Evolutionary conservation across 306 rosid genomes (phyloP), one percentile per base, ranked within the genome.

Genomic region (Oemleria cerasiformis): DNA sequence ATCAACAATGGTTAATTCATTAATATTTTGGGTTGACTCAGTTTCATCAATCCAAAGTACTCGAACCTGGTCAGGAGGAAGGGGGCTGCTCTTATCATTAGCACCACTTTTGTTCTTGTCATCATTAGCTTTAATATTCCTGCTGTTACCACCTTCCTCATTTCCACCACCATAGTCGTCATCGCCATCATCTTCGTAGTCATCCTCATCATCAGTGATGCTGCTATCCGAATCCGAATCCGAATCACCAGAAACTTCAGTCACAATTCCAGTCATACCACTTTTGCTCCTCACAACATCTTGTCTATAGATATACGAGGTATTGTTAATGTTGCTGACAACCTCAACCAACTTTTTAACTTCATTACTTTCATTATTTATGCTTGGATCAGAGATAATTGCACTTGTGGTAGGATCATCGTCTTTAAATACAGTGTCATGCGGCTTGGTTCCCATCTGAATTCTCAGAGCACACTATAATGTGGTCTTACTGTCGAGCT

Each of bases 1-100:
- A 77, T 95, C 97, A 71, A 89, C 77, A 70, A 95, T 88, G 19
- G 80, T 72, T 36, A 91, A n/a, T 0, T 88, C 93, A 71, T 61
- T 81, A 49, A 89, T 76, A 73, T 78, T 91, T 63, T 79, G 88
- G 6, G 88, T 85, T 44, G 96, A 85, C 79, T 91, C 96, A 73
- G 86, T 86, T 85, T 91, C 89, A 68, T 95, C 90, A 79, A 81
- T 88, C 99, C 99, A 95, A 73, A 95, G 85, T 59, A 89, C 92
- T 68, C 96, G 96, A 75, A 88, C 82, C 84, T 95, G 96, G 67
- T 86, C 90, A 39, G 80, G 72, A 71, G 85, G 80, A 82, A 91
- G 97, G 45, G 91, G 84, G 64, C 75, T 81, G 49, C 69, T 79
- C 81, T 91, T 89, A 78, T 65, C 54, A 70, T 73, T 70, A 67